Percentiles rank a stretch among this genome's conserved stretches.
Evolutionary conservation across 805 yeast genomes (phyloP).

Genomic region (Pichia californica): DNA sequence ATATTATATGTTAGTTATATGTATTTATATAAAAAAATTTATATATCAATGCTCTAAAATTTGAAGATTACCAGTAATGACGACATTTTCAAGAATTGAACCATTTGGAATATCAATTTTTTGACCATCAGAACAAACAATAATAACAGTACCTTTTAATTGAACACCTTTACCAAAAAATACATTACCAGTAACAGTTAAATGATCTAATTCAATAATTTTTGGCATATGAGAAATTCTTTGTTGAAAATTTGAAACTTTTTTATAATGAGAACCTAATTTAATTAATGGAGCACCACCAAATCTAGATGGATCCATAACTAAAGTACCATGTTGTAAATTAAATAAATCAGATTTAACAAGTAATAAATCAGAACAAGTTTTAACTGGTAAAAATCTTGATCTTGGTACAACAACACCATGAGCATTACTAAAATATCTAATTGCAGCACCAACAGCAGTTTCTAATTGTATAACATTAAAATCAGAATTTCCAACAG

Average conservation of each 20-base stretch:
- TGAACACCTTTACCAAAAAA: constrained; percentile 83
- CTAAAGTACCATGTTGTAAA: constrained; percentile 86
- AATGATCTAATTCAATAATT: constrained; percentile 92
- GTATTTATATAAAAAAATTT: background rate
- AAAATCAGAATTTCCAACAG: constrained; percentile 68
- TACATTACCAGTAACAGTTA: constrained; percentile 96
- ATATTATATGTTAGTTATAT: too few relatives aligned
- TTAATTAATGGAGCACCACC: constrained; percentile 93
- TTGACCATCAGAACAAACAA: constrained; percentile 95
- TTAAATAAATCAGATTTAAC: constrained; percentile 93
- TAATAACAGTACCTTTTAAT: constrained; percentile 94
- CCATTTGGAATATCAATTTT: constrained; percentile 98
- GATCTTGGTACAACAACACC: constrained; percentile 99
- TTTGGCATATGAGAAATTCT: constrained; percentile 95
- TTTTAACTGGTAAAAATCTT: constrained; percentile 96
- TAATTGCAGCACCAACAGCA: constrained; percentile 98
- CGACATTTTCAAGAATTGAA: constrained; percentile 89
- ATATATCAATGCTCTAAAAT: constrained; percentile 62
- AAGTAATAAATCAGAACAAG: constrained; percentile 87
- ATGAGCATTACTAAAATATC: constrained; percentile 90
- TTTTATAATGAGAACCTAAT: constrained; percentile 94
- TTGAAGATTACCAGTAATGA: constrained; percentile 92
- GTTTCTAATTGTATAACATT: constrained; percentile 94
- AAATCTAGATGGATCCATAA: constrained; percentile 75
- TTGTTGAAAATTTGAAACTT: constrained; percentile 82